Evolutionary conservation across 805 yeast genomes (phyloP), one percentile per base, ranked within the genome.

Genomic region (Saccharomycopsis olivae): DNA sequence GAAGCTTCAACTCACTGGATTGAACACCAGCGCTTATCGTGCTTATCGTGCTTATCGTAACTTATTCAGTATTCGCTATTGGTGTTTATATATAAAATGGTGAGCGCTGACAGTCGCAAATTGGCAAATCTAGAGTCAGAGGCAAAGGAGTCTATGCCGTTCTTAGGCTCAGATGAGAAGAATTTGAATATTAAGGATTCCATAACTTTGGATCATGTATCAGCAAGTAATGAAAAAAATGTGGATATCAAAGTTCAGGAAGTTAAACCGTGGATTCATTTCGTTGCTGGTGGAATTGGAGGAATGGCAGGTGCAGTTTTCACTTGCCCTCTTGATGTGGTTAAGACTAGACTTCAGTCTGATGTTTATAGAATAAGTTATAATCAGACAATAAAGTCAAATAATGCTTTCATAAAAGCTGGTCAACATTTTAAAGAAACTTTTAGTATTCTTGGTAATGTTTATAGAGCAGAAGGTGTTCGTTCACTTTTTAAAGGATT

Each of bases 251-350:
- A 43, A 24, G 47, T 46, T 2, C 44, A 51, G n/a, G 51, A 52
- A 11, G 65, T 66, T 3, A 65, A 63, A 41, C 71, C 72, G 24
- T 67, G 71, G 89, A 86, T 81, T 4, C 89, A 82, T 60, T 83
- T 83, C 55, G 83, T 83, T n/a, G 88, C 94, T 10, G 94, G 92
- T 37, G 94, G 95, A 11, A 57, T 84, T 19, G 99, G 96, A 25
- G 99, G 98, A 13, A 92, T 92, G 96, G 84, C 89, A 23, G 99
- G 99, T 19, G 95, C 98, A 2, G 62, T 89, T 2, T 78, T 77
- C 40, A 92, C 99, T 0, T 80, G 95, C 51, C 99, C 99, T 1
- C 73, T 92, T 47, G 99, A 88, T 59, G 94, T 92, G 36, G 96
- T 92, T 28, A 92, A 92, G 56, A 92, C 99, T 0, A 70, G 99